Evolutionary conservation across 2,329 filamentous ascomycete genomes (phyloP).

Genomic region (Calonectria ilicicola): DNA sequence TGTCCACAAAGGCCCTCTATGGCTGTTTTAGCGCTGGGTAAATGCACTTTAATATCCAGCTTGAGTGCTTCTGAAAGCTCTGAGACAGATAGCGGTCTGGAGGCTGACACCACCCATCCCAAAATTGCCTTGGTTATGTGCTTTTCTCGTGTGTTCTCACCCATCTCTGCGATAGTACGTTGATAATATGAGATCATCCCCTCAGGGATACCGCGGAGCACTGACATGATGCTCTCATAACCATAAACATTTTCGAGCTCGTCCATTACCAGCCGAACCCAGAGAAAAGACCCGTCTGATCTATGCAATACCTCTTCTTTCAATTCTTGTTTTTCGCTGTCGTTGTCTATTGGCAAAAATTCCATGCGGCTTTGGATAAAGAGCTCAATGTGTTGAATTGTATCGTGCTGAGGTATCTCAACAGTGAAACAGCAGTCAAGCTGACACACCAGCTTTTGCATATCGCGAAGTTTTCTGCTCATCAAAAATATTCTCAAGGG

Average conservation of each 20-base stretch:
- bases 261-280: constrained; percentile 47
- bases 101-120: not conserved
- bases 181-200: constrained; percentile 47
- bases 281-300: constrained; percentile 48
- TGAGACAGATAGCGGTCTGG: not conserved
- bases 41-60: not conserved
- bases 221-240: constrained; percentile 38
- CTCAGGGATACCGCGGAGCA: constrained; percentile 46
- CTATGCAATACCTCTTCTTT: constrained; percentile 36
- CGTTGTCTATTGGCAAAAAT: constrained; percentile 27
- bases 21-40: not conserved
- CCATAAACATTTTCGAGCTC: constrained; percentile 42
- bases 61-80: not conserved
- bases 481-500: constrained; percentile 46
- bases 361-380: constrained; percentile 39
- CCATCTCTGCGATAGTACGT: constrained; percentile 37
- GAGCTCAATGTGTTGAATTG: constrained; percentile 39
- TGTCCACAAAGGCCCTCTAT: not conserved
- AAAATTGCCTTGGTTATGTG: constrained; percentile 33
- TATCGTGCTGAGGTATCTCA: constrained; percentile 34
- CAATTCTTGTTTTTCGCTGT: constrained; percentile 23
- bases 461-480: constrained; percentile 39
- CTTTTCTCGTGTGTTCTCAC: constrained; percentile 35
- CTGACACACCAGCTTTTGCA: not conserved
- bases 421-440: constrained; percentile 16